These are phyloP conservation scores for Suillus sp. DNA, from an alignment of 768 basidiomycete genomes.

Conservation along the genomic window DNA sequence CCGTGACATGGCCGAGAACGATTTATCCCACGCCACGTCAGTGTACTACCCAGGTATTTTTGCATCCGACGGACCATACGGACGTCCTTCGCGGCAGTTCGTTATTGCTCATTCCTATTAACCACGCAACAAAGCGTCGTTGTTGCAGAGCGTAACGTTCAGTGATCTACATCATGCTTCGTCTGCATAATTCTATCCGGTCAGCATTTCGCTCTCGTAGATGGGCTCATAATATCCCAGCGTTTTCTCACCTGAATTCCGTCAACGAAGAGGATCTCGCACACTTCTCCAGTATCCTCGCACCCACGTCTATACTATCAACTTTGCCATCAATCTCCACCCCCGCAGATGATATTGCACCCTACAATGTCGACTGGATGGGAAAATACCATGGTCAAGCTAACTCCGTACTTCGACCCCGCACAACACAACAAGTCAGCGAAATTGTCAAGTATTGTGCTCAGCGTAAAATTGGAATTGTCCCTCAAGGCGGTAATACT, in stretches of 20 bases:
- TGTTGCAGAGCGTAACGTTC: neutral
- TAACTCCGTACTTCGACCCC: conserved; percentile 86
- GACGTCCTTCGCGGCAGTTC: neutral
- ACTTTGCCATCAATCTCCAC: conserved; percentile 55
- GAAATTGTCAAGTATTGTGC: conserved; percentile 88
- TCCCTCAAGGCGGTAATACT: conserved; percentile 98
- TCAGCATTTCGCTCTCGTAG: conserved; percentile 11
- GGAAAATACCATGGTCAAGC: conserved; percentile 88
- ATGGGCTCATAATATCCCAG: conserved; percentile 25
- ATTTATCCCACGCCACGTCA: conserved; percentile 12
- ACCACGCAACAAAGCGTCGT: neutral
- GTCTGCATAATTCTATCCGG: conserved; percentile 13
- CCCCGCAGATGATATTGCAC: conserved; percentile 65
- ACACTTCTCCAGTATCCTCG: conserved; percentile 68
- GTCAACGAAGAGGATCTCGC: conserved; percentile 61
- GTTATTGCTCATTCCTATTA: neutral
- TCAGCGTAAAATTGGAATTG: conserved; percentile 78
- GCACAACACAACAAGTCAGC: conserved; percentile 84
- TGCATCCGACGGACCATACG: neutral
- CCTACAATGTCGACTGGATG: conserved; percentile 95
- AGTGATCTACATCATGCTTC: conserved; percentile 12
- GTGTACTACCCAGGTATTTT: conserved; percentile 7
- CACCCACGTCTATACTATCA: conserved; percentile 65
- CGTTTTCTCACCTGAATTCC: conserved; percentile 42
- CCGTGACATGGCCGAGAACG: conserved; percentile 5